Evolutionary conservation across 2,329 filamentous ascomycete species (phyloP).

Genomic region (Tolypocladium capitatum): DNA sequence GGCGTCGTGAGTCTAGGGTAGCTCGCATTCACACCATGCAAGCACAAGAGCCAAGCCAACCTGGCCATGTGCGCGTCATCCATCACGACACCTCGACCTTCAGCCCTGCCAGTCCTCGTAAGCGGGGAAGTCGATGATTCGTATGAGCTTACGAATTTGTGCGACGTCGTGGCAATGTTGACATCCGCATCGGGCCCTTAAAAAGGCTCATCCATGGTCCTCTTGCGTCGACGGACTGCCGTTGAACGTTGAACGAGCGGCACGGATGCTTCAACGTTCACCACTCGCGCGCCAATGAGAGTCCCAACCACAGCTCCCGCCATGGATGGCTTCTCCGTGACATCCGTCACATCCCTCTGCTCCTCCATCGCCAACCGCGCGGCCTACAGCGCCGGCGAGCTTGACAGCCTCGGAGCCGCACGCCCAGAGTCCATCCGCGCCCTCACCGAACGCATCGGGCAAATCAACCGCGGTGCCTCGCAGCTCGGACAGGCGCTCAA

Average conservation of each 20-base stretch:
- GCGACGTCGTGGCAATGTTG: neutral
- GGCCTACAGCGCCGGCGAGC: slow-evolving; percentile 14
- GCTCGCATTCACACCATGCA: too few species aligned
- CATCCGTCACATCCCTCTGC: slow-evolving; percentile 18
- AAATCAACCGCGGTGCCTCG: neutral
- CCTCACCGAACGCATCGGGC: neutral
- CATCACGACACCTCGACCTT: neutral
- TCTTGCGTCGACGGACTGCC: neutral
- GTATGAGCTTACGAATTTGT: neutral
- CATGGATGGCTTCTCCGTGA: slow-evolving; percentile 22
- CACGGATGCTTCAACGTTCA: neutral
- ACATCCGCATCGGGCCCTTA: neutral
- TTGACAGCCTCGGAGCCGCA: neutral
- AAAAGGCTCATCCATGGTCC: neutral
- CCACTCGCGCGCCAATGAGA: neutral
- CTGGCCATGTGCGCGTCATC: neutral
- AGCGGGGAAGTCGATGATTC: neutral
- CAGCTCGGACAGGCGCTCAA: slow-evolving; percentile 13
- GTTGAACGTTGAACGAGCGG: too few species aligned
- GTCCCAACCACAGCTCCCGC: neutral
- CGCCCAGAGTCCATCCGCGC: neutral
- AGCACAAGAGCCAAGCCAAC: neutral
- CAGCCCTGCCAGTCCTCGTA: neutral
- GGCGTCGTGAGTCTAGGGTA: too few species aligned
- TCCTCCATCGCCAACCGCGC: slow-evolving; percentile 17